Base-by-base conservation (phyloP, 164 flowering plant genomes). In the Kingdonia uniflora region DNA sequence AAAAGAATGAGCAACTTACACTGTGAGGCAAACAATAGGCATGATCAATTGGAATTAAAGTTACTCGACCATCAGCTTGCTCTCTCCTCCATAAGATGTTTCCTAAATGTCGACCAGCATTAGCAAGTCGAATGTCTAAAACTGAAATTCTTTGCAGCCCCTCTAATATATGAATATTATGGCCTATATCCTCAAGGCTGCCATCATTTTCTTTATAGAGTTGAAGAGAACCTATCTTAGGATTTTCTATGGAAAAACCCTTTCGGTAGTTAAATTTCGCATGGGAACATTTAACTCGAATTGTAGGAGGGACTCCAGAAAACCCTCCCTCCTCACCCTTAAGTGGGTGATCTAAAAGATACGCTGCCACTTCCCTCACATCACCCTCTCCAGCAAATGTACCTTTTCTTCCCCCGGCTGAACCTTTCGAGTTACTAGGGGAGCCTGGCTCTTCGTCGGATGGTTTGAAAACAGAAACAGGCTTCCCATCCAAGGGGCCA, bases 91-190 rank as follows among this genome's bases (percentile, higher is more conserved):
- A 41, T 67, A 87, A 61, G 52, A 87, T 80, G 60, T 87, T 87
- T 42, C 91, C 95, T 44, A 83, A 84, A 68, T 86, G 95, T 39
- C 95, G 62, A 64, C 83, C 95, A 11, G 87, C 81, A 73, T 87
- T 87, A 0, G 91, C 91, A 71, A 78, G 57, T 62, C 96, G 75
- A 15, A 87, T 73, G 67, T 87, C 96, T 45, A 87, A 62, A 37
- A 84, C 91, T 44, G 74, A 64, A 52, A 87, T 87, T 71, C 77
- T 84, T 56, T 87, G 96, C 35, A 84, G 85, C 66, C 80, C 82
- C 47, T 82, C 80, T 44, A 82, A 77, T 3, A 92, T 92, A 46
- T 84, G 81, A 57, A 71, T 63, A 24, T 66, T 54, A 26, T 89
- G 89, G 26, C 95, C 89, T 68, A 82, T 72, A 47, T 85, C 95